These are phyloP conservation scores for Solanum tarijense DNA, from an alignment of 257 asterid species.

Conservation along the genomic window DNA sequence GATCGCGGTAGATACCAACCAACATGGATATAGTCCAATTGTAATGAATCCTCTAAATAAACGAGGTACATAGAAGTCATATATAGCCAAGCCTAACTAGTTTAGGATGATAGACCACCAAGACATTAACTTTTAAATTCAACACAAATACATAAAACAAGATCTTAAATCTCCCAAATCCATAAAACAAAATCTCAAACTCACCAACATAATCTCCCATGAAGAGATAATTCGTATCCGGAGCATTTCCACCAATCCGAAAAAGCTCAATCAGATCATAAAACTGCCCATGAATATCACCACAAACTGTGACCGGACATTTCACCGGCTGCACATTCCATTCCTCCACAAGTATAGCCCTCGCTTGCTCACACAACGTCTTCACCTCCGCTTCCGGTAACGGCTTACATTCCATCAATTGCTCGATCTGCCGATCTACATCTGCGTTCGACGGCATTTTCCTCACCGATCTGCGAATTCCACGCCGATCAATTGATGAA, in stretches of 20 bases:
- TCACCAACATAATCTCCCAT: conserved; percentile 96
- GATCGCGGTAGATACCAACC: background rate
- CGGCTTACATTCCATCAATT: conserved; percentile 91
- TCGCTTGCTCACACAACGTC: conserved; percentile 77
- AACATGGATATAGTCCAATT: too few relatives aligned
- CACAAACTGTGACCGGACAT: conserved; percentile 90
- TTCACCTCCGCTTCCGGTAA: conserved; percentile 76
- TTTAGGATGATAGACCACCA: background rate
- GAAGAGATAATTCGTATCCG: conserved; percentile 86
- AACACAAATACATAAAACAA: background rate
- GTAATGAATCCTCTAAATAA: background rate
- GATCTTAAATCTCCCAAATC: background rate
- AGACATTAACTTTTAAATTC: background rate
- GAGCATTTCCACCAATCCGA: conserved; percentile 79
- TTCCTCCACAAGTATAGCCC: conserved; percentile 81
- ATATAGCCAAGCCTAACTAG: background rate
- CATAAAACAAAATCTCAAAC: conserved; percentile 4
- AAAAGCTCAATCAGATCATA: conserved; percentile 89
- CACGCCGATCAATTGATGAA: background rate
- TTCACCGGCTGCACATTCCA: conserved; percentile 95
- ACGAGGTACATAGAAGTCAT: background rate
- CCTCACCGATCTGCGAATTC: conserved; percentile 7
- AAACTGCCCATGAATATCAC: conserved; percentile 87
- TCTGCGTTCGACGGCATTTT: conserved; percentile 52
- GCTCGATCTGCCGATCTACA: conserved; percentile 83